Evolutionary conservation across 148 eudicot species (phyloP).

Genomic region (Arbutus unedo): DNA sequence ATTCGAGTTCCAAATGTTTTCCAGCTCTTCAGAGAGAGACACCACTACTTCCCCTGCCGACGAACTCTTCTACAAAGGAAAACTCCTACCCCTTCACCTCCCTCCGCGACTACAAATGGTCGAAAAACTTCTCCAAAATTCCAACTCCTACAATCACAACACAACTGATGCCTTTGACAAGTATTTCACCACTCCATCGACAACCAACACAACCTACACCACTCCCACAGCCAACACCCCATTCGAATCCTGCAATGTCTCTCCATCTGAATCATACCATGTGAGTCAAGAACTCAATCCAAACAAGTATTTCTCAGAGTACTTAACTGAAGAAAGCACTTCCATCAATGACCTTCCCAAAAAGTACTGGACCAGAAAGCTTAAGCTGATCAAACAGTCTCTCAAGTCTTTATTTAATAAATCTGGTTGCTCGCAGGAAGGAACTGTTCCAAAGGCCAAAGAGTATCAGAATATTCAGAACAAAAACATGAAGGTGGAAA

Average conservation of each 20-base stretch:
- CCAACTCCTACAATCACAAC: slow-evolving; percentile 24
- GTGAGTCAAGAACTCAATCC: slow-evolving; percentile 55
- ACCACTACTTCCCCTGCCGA: slow-evolving; percentile 69
- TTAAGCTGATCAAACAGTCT: slow-evolving; percentile 41
- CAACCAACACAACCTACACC: slow-evolving; percentile 29
- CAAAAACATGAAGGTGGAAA: slow-evolving; percentile 12
- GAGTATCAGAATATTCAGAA: slow-evolving; percentile 18
- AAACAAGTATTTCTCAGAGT: slow-evolving; percentile 44
- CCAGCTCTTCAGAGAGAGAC: slow-evolving; percentile 35
- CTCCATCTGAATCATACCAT: slow-evolving; percentile 59
- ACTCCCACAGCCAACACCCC: slow-evolving; percentile 53
- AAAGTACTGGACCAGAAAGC: slow-evolving; percentile 61
- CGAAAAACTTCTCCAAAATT: slow-evolving; percentile 46
- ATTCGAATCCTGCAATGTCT: slow-evolving; percentile 61
- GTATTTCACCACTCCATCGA: slow-evolving; percentile 50
- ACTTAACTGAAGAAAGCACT: slow-evolving; percentile 15
- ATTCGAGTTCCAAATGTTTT: slow-evolving; percentile 71
- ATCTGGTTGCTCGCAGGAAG: slow-evolving; percentile 33
- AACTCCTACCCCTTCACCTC: slow-evolving; percentile 76
- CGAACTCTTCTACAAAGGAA: slow-evolving; percentile 79
- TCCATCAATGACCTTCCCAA: slow-evolving; percentile 21
- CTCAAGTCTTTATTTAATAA: slow-evolving; percentile 53
- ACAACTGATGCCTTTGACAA: slow-evolving; percentile 15
- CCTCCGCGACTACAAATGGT: slow-evolving; percentile 74
- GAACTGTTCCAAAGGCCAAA: slow-evolving; percentile 1